Conservation (phyloP, 129 eudicot genomes). For the sunflower (Helianthus annuus) region DNA sequence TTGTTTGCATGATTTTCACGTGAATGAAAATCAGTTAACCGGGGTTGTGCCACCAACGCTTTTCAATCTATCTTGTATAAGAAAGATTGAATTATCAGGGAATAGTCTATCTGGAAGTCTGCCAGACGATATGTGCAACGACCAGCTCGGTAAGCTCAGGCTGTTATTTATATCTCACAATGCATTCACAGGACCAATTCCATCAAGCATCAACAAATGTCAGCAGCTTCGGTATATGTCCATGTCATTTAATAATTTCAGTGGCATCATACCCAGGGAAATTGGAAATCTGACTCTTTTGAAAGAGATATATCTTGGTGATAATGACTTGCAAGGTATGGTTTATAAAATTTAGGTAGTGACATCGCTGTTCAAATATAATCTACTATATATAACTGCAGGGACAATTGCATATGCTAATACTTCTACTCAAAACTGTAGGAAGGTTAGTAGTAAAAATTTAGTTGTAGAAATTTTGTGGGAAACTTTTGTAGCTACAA, state of each 20-base stretch:
- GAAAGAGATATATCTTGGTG: constrained; percentile 25
- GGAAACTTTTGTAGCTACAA: too few relatives aligned
- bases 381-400: too few relatives aligned
- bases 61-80: constrained; percentile 39
- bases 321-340: constrained; percentile 33
- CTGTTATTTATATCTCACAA: constrained; percentile 8
- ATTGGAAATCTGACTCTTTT: constrained; percentile 46
- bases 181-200: constrained; percentile 35
- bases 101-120: constrained; percentile 33
- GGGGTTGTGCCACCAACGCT: constrained; percentile 34
- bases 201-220: constrained; percentile 29
- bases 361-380: too few relatives aligned
- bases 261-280: constrained; percentile 34
- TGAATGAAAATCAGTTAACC: constrained; percentile 34
- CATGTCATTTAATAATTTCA: constrained; percentile 25
- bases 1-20: background rate
- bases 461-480: too few relatives aligned
- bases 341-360: too few relatives aligned
- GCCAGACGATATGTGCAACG: constrained; percentile 26
- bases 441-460: too few relatives aligned
- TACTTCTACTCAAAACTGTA: too few relatives aligned
- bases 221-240: constrained; percentile 28
- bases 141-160: background rate
- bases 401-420: too few relatives aligned
- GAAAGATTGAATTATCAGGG: constrained; percentile 4